These are phyloP conservation scores for Podila clonocystis DNA, from an alignment of 192 early-diverging fungal species.

Conservation along the genomic window DNA sequence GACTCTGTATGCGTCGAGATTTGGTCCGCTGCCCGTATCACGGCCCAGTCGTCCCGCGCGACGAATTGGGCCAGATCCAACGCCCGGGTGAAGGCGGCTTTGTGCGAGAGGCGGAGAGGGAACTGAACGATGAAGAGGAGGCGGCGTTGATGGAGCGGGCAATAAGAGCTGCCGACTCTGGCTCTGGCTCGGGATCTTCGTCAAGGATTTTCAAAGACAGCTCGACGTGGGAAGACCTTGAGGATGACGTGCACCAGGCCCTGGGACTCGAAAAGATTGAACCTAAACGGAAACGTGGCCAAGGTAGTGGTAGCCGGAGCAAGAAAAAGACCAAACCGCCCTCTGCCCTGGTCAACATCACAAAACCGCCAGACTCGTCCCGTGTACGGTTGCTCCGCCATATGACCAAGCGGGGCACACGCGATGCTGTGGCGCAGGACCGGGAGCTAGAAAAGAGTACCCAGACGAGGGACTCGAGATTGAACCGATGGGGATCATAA, in stretches of 20 bases:
- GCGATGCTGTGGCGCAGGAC: constrained; percentile 27
- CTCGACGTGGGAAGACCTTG: constrained; percentile 57
- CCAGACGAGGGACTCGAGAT: constrained; percentile 5
- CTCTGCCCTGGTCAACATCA: constrained; percentile 55
- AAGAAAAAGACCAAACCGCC: constrained; percentile 20
- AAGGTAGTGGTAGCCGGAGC: background rate
- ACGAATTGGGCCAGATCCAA: constrained; percentile 60
- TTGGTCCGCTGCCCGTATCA: constrained; percentile 76
- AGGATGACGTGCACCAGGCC: constrained; percentile 57
- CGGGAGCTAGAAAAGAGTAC: background rate
- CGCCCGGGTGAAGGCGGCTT: constrained; percentile 19
- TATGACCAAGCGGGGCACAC: constrained; percentile 16
- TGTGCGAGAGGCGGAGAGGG: constrained; percentile 10
- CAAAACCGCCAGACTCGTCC: constrained; percentile 49
- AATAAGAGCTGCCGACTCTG: constrained; percentile 1
- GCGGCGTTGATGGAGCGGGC: constrained; percentile 12
- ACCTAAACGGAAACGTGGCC: constrained; percentile 32
- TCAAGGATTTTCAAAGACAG: constrained; percentile 9
- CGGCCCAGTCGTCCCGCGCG: constrained; percentile 66
- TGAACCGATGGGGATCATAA: constrained; percentile 23
- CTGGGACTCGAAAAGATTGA: constrained; percentile 46
- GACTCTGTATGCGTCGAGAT: constrained; percentile 71
- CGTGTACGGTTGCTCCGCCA: constrained; percentile 39
- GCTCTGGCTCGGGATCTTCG: background rate
- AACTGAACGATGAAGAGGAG: constrained; percentile 9